Evolutionary conservation across 176 grass and related monocot species (phyloP).

Genomic region (Bromus sterilis): DNA sequence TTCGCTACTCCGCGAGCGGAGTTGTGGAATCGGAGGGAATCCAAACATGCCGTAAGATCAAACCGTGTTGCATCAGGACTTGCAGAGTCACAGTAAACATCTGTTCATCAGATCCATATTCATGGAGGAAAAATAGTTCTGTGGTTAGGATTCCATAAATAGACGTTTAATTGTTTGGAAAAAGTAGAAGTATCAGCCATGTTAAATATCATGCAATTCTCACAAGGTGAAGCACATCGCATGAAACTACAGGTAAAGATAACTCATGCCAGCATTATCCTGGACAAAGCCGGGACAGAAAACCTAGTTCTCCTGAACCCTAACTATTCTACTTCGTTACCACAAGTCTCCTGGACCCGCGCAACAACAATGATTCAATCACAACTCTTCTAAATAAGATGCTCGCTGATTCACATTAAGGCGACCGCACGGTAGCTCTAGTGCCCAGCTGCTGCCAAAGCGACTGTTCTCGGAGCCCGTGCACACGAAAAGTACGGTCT

Average conservation of each 20-base stretch:
- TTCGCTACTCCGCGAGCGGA: too few species aligned
- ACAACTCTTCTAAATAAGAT: neutral
- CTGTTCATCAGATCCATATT: too few species aligned
- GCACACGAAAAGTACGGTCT: neutral
- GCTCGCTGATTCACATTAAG: neutral
- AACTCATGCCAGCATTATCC: neutral
- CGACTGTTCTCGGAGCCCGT: neutral
- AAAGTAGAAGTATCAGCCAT: too few species aligned
- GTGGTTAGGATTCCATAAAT: too few species aligned
- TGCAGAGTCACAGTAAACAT: too few species aligned
- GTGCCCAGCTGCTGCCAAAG: neutral
- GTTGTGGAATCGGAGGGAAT: too few species aligned
- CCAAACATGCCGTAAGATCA: too few species aligned
- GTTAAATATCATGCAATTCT: too few species aligned
- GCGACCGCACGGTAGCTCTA: neutral
- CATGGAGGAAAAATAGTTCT: too few species aligned
- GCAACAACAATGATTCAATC: neutral
- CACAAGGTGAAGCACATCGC: too few species aligned
- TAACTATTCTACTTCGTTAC: neutral
- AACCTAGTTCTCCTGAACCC: neutral
- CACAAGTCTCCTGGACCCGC: neutral
- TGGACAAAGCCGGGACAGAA: neutral
- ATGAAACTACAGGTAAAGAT: neutral
- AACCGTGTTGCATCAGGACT: too few species aligned
- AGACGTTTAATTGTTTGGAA: too few species aligned